Evolutionary conservation across 192 early-diverging fungal genomes (phyloP), one percentile per base, ranked within the genome.

Genomic region (Entrophospora sp.): DNA sequence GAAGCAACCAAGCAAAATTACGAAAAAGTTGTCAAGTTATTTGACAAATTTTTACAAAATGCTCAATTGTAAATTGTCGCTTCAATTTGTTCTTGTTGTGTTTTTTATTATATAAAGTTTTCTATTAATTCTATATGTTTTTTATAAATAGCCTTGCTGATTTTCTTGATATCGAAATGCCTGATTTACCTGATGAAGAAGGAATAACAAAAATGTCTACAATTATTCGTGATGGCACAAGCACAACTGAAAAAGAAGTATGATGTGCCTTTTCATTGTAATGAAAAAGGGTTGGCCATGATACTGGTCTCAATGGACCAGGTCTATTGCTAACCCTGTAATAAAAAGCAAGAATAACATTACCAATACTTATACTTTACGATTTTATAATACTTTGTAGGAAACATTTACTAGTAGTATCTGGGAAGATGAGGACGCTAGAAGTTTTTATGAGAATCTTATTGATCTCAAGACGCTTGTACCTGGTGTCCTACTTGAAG

Each of bases 401-500:
- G 80, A 82, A 48, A 71, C 63, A 20, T 12, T 58, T 5, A 57
- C 56, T 25, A 79, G 71, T 40, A 85, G 84, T 25, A 71, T 86
- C 20, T 99, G 95, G 91, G 95, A 97, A 68, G 93, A 97, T 69
- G 93, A 98, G 25, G 96, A 98, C 40, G 85, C 87, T 25, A 81
- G 87, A 44, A 74, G 78, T 45, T 96, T 99, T 72, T 99, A 98
- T 69, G 92, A 96, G 67, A 78, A 85, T 32, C 61, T 98, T 4
- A 70, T 90, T 34, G 89, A 96, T 68, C 76, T 99, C 32, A 75
- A 81, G 57, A 78, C 85, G 9, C 71, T 85, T 12, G 88, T 99
- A 10, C 97, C 97, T 14, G 85, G 82, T 16, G 78, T 93, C 14
- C 82, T 99, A 62, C 78, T 99, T 9, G 86, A 81, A 36, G 49